Base-by-base conservation (phyloP, 1,284 basidiomycete genomes). In the Wallemia ichthyophaga region DNA sequence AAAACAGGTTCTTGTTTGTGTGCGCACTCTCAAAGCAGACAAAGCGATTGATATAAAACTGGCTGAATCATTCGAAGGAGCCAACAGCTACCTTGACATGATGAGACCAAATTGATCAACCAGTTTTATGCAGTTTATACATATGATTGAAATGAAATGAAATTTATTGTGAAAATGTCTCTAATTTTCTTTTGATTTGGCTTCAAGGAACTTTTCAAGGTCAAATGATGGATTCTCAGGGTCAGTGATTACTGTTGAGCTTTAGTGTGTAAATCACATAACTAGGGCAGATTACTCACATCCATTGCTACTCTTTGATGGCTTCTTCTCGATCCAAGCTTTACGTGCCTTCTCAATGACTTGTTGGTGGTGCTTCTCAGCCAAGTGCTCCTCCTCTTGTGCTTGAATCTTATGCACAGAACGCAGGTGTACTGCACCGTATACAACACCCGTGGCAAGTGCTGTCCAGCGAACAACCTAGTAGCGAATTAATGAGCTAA, bases 391-490 rank as follows among this genome's bases (percentile, higher is more conserved):
- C 64, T 78, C 75, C 64, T 80, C 78, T 73, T 94, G 88, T 21
- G 37, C 37, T 48, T 48, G 37, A 17, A 48, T 48, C 11, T 48
- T 48, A 5, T 48, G 7, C 65, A 98, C 74, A 68, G 89, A 84
- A 67, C 83, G 79, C 69, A 83, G 82, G 75, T 96, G 92, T 66
- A 81, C 76, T 70, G 94, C 82, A 67, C 94, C 92, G 71, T 96
- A 98, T 69, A 82, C 73, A 66, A 95, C 78, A 69, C 92, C 92
- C 60, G 78, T 76, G 63, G 83, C 73, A 64, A 98, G 80, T 59
- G 92, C 89, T 33, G 88, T 82, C 73, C 95, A 98, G 67, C 92
- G 86, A 67, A 85, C 84, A 69, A 95, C 91, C 92, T 98, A 66
- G n/a, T 19, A 56, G 7, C 17, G 2, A 27, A 31, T 21, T 48